Evolutionary conservation across 2,329 filamentous ascomycete genomes (phyloP), one percentile per base, ranked within the genome.

Genomic region (Knoxdaviesia proteae): DNA sequence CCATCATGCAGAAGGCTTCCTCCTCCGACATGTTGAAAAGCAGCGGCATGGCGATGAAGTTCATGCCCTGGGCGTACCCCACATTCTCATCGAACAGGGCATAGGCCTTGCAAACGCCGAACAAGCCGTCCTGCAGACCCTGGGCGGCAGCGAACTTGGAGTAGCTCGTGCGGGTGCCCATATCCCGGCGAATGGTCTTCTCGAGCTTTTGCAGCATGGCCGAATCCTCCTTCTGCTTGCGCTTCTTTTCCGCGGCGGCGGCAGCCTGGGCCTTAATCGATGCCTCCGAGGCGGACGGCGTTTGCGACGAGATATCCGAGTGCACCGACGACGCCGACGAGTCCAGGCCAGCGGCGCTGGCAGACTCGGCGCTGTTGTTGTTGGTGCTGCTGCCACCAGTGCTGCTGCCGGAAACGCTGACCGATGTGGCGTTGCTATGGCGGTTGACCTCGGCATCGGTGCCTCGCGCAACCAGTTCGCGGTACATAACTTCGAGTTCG

Each of bases 11-110:
- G 55, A 98, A 98, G 0, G 90, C 88, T 61, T 98, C 90, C 55
- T 93, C 86, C 60, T 96, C 88, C 3, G 87, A 82, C 87, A 96
- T 94, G 57, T 94, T 96, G 63, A 98, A 94, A 1, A 98, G 66
- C 11, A 98, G 60, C 30, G 92, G 90, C 86, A 96, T 96, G 40
- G 86, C 82, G 46, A 98, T 74, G 54, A 98, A 98, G 56, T 96
- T 98, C 82, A 98, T 94, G 55, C 90, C 90, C 59, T 98, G 90
- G 0, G 92, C 88, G 58, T 98, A 98, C 33, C 90, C 88, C 34
- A 98, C 90, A 6, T 70, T 80, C 53, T 94, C 86, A 53, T 98
- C 90, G 51, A 87, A 96, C 32, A 98, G 67, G 9, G 90, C 90
- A 60, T 98, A 98, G 2, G 90, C 87, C 60, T 96, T 98, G 65